phyloP scores from a whole-genome alignment of 495 filamentous ascomycete species.

The Aspergillus conjunctus region DNA sequence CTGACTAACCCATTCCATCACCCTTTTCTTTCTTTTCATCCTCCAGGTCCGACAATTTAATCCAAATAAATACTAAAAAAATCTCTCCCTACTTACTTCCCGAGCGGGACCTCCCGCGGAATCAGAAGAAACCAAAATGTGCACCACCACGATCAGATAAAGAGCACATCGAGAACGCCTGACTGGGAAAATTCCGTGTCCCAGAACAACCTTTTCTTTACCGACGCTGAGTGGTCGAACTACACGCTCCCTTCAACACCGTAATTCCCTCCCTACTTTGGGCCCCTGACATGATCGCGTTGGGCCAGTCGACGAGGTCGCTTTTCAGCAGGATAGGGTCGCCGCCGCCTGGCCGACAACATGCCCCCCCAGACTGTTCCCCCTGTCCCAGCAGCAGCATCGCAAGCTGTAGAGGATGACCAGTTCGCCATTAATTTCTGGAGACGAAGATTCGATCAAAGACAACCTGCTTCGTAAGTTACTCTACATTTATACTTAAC shows the following conservation, averaged over 20 bases:
- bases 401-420: constrained; percentile 20
- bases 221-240: constrained; percentile 16
- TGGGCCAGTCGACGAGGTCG: constrained; percentile 27
- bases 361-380: constrained; percentile 23
- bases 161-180: not conserved
- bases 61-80: constrained; percentile 2
- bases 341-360: constrained; percentile 8
- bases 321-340: constrained; percentile 18
- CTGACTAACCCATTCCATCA: not conserved
- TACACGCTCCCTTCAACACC: constrained; percentile 7
- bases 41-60: not conserved
- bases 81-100: not conserved
- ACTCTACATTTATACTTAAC: not conserved
- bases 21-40: constrained; percentile 14
- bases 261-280: constrained; percentile 4
- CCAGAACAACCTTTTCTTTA: not conserved
- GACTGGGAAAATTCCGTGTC: not conserved
- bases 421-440: constrained; percentile 21
- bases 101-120: constrained; percentile 19
- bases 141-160: constrained; percentile 18
- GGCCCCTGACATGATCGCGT: constrained; percentile 31
- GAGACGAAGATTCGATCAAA: constrained; percentile 29
- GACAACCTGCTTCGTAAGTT: constrained; percentile 27
- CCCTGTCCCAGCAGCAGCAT: constrained; percentile 16
- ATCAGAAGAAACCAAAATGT: constrained; percentile 19